Evolutionary conservation across 1,284 basidiomycete species (phyloP).

Genomic region (Hymenochaete sp.): DNA sequence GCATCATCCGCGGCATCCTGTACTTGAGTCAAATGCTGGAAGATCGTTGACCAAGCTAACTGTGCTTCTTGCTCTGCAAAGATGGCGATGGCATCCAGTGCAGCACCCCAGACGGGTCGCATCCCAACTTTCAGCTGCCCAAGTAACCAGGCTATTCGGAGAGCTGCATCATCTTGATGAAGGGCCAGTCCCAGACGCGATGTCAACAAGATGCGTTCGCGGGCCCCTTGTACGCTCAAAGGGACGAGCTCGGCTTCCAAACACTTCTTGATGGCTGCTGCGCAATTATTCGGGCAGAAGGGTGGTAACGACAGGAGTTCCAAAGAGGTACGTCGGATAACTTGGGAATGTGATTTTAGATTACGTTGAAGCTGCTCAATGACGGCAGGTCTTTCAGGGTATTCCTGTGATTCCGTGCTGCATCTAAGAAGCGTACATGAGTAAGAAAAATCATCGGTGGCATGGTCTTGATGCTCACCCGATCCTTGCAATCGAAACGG

Average conservation of each 20-base stretch:
- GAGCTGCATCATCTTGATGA: constrained; percentile 34
- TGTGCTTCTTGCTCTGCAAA: constrained; percentile 56
- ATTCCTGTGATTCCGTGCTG: background rate
- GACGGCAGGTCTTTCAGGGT: background rate
- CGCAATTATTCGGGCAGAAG: constrained; percentile 20
- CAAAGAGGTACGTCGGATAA: constrained; percentile 46
- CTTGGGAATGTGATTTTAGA: constrained; percentile 47
- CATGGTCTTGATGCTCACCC: too few species aligned
- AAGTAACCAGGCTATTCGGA: constrained; percentile 57
- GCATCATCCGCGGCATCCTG: background rate
- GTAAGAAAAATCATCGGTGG: background rate
- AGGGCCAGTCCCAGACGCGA: constrained; percentile 35
- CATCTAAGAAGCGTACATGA: background rate
- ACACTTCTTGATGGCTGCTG: constrained; percentile 56
- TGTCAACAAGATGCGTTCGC: constrained; percentile 71
- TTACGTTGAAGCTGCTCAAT: constrained; percentile 29
- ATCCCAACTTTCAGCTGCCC: constrained; percentile 90
- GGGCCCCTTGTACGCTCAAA: constrained; percentile 67
- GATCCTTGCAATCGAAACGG: constrained; percentile 6
- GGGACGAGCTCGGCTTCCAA: constrained; percentile 67
- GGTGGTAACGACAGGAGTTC: constrained; percentile 35
- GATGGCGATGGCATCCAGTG: constrained; percentile 56
- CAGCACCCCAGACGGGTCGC: constrained; percentile 82
- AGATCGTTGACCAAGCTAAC: constrained; percentile 64
- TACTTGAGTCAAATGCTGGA: constrained; percentile 41